Conservation (phyloP, 2,329 filamentous ascomycete species). For the Verruconis gallopava region DNA sequence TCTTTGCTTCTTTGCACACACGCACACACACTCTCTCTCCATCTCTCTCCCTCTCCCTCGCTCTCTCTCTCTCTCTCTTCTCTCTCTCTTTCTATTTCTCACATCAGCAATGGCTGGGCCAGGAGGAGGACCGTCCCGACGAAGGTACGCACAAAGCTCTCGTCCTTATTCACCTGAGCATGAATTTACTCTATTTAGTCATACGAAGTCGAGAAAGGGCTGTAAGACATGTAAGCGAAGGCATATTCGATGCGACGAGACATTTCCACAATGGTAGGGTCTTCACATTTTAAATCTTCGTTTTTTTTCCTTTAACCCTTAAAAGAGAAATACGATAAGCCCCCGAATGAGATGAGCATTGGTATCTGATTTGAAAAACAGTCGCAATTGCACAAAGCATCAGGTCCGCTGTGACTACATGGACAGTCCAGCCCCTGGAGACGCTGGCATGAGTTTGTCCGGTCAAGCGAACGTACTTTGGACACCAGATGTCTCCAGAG, state of each 20-base stretch:
- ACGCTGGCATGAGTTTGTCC: slow-evolving; percentile 37
- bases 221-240: slow-evolving; percentile 96
- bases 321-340: not conserved
- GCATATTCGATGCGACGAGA: slow-evolving; percentile 96
- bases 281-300: not conserved
- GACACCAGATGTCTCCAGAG: slow-evolving; percentile 71
- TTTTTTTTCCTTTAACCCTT: too few relatives aligned
- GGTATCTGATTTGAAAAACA: slow-evolving; percentile 27
- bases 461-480: slow-evolving; percentile 58
- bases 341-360: slow-evolving; percentile 3
- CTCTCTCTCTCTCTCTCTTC: not conserved
- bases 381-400: slow-evolving; percentile 97
- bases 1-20: not conserved
- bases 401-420: slow-evolving; percentile 98
- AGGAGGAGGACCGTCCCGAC: slow-evolving; percentile 79
- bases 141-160: slow-evolving; percentile 4
- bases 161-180: not conserved
- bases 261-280: slow-evolving; percentile 84
- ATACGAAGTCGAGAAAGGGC: slow-evolving; percentile 97
- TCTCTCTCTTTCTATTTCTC: not conserved
- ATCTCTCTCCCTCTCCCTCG: not conserved
- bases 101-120: slow-evolving; percentile 66
- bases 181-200: slow-evolving; percentile 43
- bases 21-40: too few relatives aligned
- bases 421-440: slow-evolving; percentile 60